These are phyloP conservation scores for Sugiyamaella japonica DNA, from an alignment of 1,139 yeast species.

Conservation along the genomic window DNA sequence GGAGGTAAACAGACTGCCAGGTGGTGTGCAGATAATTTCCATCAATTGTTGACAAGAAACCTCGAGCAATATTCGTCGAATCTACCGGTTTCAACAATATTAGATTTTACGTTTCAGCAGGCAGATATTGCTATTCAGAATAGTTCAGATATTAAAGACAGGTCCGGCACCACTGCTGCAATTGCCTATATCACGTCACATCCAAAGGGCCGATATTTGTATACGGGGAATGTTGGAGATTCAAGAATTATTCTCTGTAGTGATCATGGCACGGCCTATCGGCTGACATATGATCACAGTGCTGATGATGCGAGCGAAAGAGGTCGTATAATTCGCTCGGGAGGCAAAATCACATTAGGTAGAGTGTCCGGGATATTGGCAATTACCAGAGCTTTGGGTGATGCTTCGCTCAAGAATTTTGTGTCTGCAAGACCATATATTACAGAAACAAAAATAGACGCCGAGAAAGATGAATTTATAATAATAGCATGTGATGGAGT, in stretches of 20 bases:
- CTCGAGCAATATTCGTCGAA: slow-evolving; percentile 10
- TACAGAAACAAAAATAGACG: slow-evolving; percentile 43
- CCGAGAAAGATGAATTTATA: slow-evolving; percentile 61
- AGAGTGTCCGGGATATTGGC: slow-evolving; percentile 86
- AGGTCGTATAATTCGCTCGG: slow-evolving; percentile 60
- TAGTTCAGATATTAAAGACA: slow-evolving; percentile 9
- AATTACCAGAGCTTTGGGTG: slow-evolving; percentile 83
- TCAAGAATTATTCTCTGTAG: slow-evolving; percentile 70
- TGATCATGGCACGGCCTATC: slow-evolving; percentile 55
- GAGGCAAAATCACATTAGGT: slow-evolving; percentile 72
- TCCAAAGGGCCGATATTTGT: slow-evolving; percentile 40
- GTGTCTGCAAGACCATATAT: slow-evolving; percentile 81
- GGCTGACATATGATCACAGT: slow-evolving; percentile 79
- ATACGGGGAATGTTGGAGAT: slow-evolving; percentile 89
- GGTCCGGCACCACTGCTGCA: slow-evolving; percentile 31
- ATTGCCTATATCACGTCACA: slow-evolving; percentile 24
- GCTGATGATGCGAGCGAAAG: slow-evolving; percentile 68
- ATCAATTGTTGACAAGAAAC: slow-evolving; percentile 39
- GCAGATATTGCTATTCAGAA: slow-evolving; percentile 21
- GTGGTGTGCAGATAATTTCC: slow-evolving; percentile 85
- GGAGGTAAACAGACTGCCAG: slow-evolving; percentile 83
- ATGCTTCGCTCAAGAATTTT: slow-evolving; percentile 71
- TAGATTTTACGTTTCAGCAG: slow-evolving; percentile 30
- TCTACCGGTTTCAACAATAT: slow-evolving; percentile 17
- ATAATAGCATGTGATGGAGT: slow-evolving; percentile 91